phyloP scores from a whole-genome alignment of 2,329 filamentous ascomycete species.

The Trematosphaeria pertusa region DNA sequence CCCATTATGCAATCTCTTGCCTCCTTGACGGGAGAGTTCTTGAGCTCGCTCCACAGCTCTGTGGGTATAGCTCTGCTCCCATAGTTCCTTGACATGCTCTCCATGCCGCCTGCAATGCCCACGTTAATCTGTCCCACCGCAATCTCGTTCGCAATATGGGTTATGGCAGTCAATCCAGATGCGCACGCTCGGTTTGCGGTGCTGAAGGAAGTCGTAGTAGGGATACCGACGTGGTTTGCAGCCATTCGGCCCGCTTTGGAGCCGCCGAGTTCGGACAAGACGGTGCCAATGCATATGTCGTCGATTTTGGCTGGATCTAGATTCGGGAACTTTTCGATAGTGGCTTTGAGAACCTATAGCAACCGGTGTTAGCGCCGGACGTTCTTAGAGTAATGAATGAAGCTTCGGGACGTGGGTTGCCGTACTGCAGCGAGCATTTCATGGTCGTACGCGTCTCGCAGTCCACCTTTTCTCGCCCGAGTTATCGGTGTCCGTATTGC shows the following conservation, averaged over 20 bases:
- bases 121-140: constrained; percentile 73
- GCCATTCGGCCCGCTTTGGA: constrained; percentile 92
- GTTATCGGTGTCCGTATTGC: constrained; percentile 89
- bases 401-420: constrained; percentile 40
- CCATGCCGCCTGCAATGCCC: constrained; percentile 89
- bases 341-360: constrained; percentile 65
- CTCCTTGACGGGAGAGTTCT: constrained; percentile 68
- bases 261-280: constrained; percentile 89
- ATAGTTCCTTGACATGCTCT: constrained; percentile 96
- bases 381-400: neutral
- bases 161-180: constrained; percentile 78
- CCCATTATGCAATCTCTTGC: constrained; percentile 89
- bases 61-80: constrained; percentile 83
- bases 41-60: constrained; percentile 77
- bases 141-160: constrained; percentile 76
- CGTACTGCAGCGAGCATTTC: constrained; percentile 75
- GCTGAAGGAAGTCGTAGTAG: constrained; percentile 75
- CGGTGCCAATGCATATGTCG: constrained; percentile 86
- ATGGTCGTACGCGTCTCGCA: constrained; percentile 90
- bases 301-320: constrained; percentile 74
- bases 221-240: constrained; percentile 81
- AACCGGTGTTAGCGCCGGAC: constrained; percentile 5
- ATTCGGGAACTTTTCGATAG: constrained; percentile 73
- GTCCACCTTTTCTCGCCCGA: constrained; percentile 79
- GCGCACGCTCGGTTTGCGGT: constrained; percentile 90